Base-by-base conservation (phyloP, 2,329 filamentous ascomycete genomes). In the Alternaria incomplexa region DNA sequence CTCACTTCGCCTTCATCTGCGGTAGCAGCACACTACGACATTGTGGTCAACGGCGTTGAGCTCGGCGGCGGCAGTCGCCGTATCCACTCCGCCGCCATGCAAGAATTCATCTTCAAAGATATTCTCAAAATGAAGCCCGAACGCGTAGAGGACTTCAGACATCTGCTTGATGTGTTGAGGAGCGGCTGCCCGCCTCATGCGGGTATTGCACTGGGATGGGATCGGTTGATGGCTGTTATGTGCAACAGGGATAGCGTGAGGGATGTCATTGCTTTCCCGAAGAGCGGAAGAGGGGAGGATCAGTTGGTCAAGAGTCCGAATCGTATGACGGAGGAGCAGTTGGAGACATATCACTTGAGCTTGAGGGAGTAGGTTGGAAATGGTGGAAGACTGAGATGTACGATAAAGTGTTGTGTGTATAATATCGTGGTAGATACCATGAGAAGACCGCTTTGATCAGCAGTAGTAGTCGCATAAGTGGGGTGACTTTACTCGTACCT, bases 231-330 rank as follows among this genome's bases (percentile, higher is more conserved):
- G 43, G 91, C 95, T 0, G 83, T 97, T 1, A 87, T 99, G 84
- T 87, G 91, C 22, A 91, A 90, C 2, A 90, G 87, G 30, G 85
- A 91, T 11, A 93, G 91, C 2, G 91, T 99, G 4, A 85, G 92
- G 63, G 95, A 99, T 81, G 95, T 99, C 2, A 97, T 99, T 79
- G 94, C 94, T 0, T 99, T 99, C 75, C 96, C 96, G 0, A 99
- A 99, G 84, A 94, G 89, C 65, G 93, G 93, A 64, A 93, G 90
- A 77, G 94, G 96, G 1, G 92, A 97, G 75, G 96, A 99, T 81
- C 80, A 89, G 60, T 87, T 97, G 79, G 93, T 97, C 3, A 89
- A 88, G 71, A 92, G 92, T 65, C 96, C 96, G 0, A 89, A 89
- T 54, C 79, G 78, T 66, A 84, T 97, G 67, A 91, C 86, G 0